A percentile compares a stretch with the other conserved stretches of the same genome.
Conservation (phyloP, 371 early-diverging fungal species). For the Actinomucor elegans region DNA sequence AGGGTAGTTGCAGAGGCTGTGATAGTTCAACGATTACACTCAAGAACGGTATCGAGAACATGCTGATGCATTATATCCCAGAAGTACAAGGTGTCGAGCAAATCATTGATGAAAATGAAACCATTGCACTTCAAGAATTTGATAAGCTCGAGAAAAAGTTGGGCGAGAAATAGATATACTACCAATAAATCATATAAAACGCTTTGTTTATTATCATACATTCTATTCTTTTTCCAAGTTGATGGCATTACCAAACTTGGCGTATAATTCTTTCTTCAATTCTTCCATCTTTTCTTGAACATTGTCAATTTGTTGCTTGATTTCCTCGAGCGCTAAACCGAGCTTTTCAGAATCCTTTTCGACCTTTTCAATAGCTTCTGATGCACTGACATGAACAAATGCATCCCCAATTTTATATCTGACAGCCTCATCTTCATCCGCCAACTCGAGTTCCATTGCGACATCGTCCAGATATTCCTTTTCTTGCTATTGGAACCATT, state of each 20-base stretch:
- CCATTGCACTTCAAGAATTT: constrained; percentile 47
- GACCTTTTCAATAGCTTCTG: constrained; percentile 73
- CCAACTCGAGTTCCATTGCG: constrained; percentile 84
- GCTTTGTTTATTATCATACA: not conserved
- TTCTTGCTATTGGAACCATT: constrained; percentile 73
- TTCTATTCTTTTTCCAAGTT: constrained; percentile 85
- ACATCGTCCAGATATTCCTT: constrained; percentile 94
- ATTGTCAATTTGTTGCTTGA: constrained; percentile 68
- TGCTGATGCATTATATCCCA: constrained; percentile 98
- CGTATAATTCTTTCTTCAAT: constrained; percentile 85
- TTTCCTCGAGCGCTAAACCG: constrained; percentile 58
- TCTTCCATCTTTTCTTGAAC: constrained; percentile 76
- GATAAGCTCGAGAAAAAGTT: constrained; percentile 48
- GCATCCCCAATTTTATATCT: constrained; percentile 90
- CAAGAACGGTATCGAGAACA: constrained; percentile 98
- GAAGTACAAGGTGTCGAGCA: constrained; percentile 95
- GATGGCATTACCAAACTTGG: constrained; percentile 91
- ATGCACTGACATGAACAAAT: constrained; percentile 77
- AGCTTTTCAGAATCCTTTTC: constrained; percentile 62
- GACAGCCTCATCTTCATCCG: constrained; percentile 87
- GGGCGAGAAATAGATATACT: constrained; percentile 31
- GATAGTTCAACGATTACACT: constrained; percentile 86
- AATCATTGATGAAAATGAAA: constrained; percentile 59
- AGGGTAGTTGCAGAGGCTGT: constrained; percentile 96
- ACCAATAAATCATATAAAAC: not conserved